Conservation (phyloP, 2,329 filamentous ascomycete genomes). For the Ascochyta koolunga region DNA sequence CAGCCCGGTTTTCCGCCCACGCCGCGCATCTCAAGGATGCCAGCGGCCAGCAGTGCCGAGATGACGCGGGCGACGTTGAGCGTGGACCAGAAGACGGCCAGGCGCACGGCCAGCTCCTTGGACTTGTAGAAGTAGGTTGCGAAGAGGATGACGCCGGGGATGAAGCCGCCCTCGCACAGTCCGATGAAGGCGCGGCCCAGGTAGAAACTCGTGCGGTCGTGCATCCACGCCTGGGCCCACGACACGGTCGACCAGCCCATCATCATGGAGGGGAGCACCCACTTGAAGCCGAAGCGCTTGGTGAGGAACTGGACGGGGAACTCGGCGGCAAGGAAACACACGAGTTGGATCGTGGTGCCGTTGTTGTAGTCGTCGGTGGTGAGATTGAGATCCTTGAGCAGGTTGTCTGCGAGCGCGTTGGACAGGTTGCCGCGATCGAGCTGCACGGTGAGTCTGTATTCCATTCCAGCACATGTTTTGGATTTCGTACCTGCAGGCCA, state of each 20-base stretch:
- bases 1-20: slow-evolving; percentile 58
- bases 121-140: slow-evolving; percentile 78
- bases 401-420: slow-evolving; percentile 40
- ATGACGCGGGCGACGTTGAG: slow-evolving; percentile 62
- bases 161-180: slow-evolving; percentile 58
- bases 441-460: too few relatives aligned
- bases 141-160: slow-evolving; percentile 68
- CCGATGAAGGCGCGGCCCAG: slow-evolving; percentile 51
- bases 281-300: slow-evolving; percentile 52
- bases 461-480: neutral
- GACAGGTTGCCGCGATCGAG: slow-evolving; percentile 55
- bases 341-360: slow-evolving; percentile 67
- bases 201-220: slow-evolving; percentile 52
- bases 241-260: slow-evolving; percentile 52
- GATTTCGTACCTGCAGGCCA: slow-evolving; percentile 38
- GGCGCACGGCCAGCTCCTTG: slow-evolving; percentile 69
- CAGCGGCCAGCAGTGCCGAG: slow-evolving; percentile 61
- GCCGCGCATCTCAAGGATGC: slow-evolving; percentile 59
- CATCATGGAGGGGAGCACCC: slow-evolving; percentile 52
- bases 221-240: slow-evolving; percentile 72
- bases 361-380: slow-evolving; percentile 45
- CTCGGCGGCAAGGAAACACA: slow-evolving; percentile 72
- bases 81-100: slow-evolving; percentile 74
- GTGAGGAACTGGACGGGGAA: slow-evolving; percentile 53
- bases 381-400: slow-evolving; percentile 38